Evolutionary conservation across 345 rosid species (phyloP).

Genomic region (Heritiera littoralis): DNA sequence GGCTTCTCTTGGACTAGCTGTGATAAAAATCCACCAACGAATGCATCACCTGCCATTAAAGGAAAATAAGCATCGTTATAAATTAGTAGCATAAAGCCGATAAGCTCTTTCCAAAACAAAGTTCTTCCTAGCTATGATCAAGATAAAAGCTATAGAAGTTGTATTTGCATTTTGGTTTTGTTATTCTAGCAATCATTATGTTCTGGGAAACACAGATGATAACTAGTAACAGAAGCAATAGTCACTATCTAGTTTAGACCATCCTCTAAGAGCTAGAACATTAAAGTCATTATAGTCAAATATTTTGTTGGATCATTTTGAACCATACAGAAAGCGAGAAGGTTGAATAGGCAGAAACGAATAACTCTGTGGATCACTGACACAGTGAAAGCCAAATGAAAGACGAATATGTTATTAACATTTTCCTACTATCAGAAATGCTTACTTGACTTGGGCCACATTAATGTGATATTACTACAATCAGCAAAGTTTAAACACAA

Average conservation of each 20-base stretch:
- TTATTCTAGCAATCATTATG: neutral
- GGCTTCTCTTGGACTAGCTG: constrained; percentile 77
- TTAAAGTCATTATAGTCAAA: neutral
- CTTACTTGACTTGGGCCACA: neutral
- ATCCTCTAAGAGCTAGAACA: neutral
- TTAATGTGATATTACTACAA: no score
- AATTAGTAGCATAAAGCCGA: neutral
- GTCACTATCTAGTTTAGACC: neutral
- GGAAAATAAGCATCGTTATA: neutral
- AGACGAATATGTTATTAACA: neutral
- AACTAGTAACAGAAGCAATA: neutral
- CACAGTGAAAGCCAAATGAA: neutral
- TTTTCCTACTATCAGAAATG: neutral
- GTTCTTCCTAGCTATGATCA: neutral
- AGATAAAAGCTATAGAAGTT: neutral
- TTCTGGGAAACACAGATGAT: neutral
- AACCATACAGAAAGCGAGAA: no score
- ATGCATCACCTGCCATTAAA: constrained; percentile 70
- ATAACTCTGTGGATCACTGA: no score
- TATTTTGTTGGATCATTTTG: neutral
- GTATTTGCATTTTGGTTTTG: neutral
- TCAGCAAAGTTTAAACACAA: no score
- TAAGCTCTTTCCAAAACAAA: neutral
- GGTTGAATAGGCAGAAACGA: no score
- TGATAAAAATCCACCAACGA: constrained; percentile 79